phyloP scores from a whole-genome alignment of 441 rosid species.

The Metrosideros polymorpha region DNA sequence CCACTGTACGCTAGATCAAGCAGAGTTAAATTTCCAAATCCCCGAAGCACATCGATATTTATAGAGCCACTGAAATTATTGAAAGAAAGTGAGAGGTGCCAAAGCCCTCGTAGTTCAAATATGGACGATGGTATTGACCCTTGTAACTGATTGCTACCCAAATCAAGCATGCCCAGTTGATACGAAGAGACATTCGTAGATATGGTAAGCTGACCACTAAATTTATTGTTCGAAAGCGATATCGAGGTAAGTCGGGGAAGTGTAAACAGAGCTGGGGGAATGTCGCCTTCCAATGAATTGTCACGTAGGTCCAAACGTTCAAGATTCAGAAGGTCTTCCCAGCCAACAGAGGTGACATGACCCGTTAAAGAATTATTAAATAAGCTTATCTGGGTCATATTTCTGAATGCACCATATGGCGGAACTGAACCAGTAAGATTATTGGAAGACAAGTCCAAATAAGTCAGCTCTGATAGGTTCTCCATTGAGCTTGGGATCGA shows the following conservation, averaged over 20 bases:
- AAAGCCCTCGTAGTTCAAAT: neutral
- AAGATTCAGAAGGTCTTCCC: neutral
- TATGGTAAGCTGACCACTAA: neutral
- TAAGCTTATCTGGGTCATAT: neutral
- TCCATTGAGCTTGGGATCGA: constrained; percentile 14
- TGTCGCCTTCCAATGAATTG: neutral
- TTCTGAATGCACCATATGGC: neutral
- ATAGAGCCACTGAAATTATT: neutral
- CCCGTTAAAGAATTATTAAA: neutral
- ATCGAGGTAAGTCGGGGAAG: neutral
- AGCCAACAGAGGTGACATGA: neutral
- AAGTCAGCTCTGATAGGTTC: constrained; percentile 1
- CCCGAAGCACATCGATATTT: neutral
- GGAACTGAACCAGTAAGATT: constrained; percentile 5
- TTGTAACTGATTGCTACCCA: neutral
- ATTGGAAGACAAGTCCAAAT: constrained; percentile 11
- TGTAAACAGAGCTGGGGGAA: neutral
- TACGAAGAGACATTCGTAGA: neutral
- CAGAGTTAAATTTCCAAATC: rapidly evolving
- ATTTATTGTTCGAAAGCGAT: neutral
- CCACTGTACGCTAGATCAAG: neutral
- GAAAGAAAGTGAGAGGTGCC: neutral
- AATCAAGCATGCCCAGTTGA: neutral
- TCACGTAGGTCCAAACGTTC: rapidly evolving
- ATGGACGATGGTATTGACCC: neutral